Percentiles rank a stretch among this genome's conserved stretches.
Conservation (phyloP, 2,329 filamentous ascomycete species). For the Ampelomyces quisqualis region DNA sequence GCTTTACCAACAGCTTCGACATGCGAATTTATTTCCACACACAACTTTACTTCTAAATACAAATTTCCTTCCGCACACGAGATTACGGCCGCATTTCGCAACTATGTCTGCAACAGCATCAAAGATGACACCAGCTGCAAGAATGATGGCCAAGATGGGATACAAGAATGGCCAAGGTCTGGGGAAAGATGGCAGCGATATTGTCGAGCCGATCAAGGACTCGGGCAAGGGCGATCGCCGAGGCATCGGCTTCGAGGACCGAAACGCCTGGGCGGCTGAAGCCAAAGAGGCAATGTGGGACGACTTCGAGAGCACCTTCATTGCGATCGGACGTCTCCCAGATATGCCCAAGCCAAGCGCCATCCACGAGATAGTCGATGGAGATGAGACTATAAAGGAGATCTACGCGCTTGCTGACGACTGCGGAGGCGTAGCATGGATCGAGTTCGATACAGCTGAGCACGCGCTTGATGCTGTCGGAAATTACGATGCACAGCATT, state of each 20-base stretch:
- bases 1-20: no score
- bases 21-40: no score
- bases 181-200: conserved; percentile 77
- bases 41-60: no score
- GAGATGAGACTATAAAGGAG: conserved; percentile 31
- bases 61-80: no score
- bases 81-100: no score
- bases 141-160: conserved; percentile 82
- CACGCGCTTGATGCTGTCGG: background rate
- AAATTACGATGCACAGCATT: background rate
- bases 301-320: background rate
- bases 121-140: conserved; percentile 65
- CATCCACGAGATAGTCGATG: background rate
- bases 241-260: background rate
- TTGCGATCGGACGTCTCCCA: background rate
- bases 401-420: background rate
- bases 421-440: background rate
- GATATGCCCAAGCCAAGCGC: background rate
- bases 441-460: background rate
- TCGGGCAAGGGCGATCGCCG: background rate
- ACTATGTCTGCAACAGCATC: no score
- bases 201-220: conserved; percentile 79
- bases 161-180: conserved; percentile 73
- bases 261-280: no score
- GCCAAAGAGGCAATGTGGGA: no score